Percentiles rank a stretch among this genome's conserved stretches.
Conservation (phyloP, 1,139 yeast genomes). For the Saccharomyces hybrid region DNA sequence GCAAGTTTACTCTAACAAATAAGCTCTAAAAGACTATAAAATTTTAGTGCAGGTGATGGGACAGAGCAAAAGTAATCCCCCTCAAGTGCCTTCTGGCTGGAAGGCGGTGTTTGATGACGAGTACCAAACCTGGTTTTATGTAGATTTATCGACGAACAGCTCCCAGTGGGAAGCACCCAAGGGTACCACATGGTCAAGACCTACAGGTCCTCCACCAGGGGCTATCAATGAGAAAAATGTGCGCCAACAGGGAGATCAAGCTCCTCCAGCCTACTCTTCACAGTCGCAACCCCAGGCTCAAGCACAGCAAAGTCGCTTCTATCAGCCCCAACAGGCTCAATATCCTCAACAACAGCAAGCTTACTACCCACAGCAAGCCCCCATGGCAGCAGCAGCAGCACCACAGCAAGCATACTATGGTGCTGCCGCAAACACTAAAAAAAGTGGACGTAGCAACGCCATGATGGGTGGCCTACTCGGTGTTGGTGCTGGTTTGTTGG, state of each 20-base stretch:
- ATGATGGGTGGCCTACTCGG: slow-evolving; percentile 54
- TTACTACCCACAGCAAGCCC: slow-evolving; percentile 3
- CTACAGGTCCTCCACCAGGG: slow-evolving; percentile 19
- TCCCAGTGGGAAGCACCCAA: slow-evolving; percentile 90
- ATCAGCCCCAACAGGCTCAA: slow-evolving; percentile 7
- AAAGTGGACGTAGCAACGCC: slow-evolving; percentile 25
- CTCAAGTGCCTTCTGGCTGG: slow-evolving; percentile 75
- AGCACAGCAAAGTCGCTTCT: slow-evolving; percentile 5
- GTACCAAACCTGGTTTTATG: slow-evolving; percentile 73
- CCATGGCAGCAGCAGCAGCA: slow-evolving; percentile 8
- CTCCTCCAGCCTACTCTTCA: slow-evolving; percentile 7
- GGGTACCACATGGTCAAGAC: slow-evolving; percentile 42
- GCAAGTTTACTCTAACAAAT: background rate
- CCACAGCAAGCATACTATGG: slow-evolving; percentile 19
- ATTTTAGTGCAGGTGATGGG: slow-evolving; percentile 37
- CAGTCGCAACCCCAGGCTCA: slow-evolving; percentile 3
- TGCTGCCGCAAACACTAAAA: slow-evolving; percentile 27
- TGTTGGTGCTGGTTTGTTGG: slow-evolving; percentile 73
- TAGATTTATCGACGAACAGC: slow-evolving; percentile 57
- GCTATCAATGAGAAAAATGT: slow-evolving; percentile 25
- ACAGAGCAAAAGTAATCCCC: slow-evolving; percentile 46
- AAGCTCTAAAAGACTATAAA: background rate
- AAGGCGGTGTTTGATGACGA: slow-evolving; percentile 76
- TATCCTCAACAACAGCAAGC: slow-evolving; percentile 2
- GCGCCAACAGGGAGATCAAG: background rate